Evolutionary conservation across 1,139 yeast genomes (phyloP).

Genomic region (Saccharomycopsis crataegensis): DNA sequence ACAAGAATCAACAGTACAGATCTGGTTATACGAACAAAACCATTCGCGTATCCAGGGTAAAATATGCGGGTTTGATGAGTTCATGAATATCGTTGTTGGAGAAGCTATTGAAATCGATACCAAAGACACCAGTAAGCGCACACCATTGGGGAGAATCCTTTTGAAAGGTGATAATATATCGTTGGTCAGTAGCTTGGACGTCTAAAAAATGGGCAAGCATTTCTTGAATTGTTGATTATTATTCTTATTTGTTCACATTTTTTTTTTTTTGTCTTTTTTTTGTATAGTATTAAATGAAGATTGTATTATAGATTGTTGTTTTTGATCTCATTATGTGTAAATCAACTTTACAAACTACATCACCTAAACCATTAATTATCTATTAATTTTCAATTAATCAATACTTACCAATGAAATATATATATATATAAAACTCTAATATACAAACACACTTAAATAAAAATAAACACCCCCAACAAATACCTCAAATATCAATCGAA

Average conservation of each 20-base stretch:
- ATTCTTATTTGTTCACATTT: not conserved
- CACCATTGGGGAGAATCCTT: conserved; percentile 52
- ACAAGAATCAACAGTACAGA: conserved; percentile 67
- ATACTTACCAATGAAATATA: too few relatives aligned
- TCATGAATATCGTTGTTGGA: conserved; percentile 92
- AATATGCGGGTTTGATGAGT: conserved; percentile 90
- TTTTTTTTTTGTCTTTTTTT: too few relatives aligned
- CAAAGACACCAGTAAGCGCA: conserved; percentile 26
- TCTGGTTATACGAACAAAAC: conserved; percentile 87
- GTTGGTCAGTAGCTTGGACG: conserved; percentile 54
- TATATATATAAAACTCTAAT: not conserved
- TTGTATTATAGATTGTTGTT: too few relatives aligned
- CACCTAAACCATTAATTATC: too few relatives aligned
- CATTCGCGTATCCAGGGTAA: conserved; percentile 74
- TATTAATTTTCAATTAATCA: too few relatives aligned
- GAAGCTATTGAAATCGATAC: conserved; percentile 68
- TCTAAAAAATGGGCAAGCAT: conserved; percentile 22
- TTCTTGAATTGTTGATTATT: not conserved
- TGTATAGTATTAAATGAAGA: not conserved
- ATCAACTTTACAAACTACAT: too few relatives aligned
- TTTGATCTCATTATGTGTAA: too few relatives aligned
- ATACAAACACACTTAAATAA: not conserved
- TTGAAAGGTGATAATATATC: conserved; percentile 94
- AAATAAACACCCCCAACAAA: too few relatives aligned
- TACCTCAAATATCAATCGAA: not conserved